These are phyloP conservation scores for Solanum appendiculatum DNA, from an alignment of 257 asterid genomes.

Conservation along the genomic window DNA sequence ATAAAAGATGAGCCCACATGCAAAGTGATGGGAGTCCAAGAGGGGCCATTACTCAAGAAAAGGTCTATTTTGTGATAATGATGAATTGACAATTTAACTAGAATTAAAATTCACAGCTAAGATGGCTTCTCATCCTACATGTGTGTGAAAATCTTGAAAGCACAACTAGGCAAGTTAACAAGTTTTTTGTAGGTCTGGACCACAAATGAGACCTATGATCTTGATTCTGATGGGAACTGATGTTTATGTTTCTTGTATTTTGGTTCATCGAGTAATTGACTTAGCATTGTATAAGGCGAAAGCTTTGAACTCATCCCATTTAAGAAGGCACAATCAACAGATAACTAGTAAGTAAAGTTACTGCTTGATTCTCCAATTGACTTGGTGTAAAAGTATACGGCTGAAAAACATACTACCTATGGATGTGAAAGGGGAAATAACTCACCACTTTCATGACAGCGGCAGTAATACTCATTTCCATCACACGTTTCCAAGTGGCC, in stretches of 20 bases:
- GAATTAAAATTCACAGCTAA: background rate
- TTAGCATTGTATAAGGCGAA: background rate
- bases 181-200: background rate
- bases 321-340: background rate
- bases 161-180: background rate
- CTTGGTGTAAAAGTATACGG: background rate
- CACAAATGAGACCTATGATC: background rate
- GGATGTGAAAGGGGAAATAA: slow-evolving; percentile 7
- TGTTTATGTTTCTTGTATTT: background rate
- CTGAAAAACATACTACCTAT: background rate
- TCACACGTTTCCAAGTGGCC: slow-evolving; percentile 89
- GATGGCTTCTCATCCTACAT: background rate
- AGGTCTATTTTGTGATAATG: background rate
- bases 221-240: background rate
- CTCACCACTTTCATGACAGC: slow-evolving; percentile 74
- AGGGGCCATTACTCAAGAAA: slow-evolving; percentile 20
- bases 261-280: background rate
- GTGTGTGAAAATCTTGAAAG: background rate
- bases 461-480: slow-evolving; percentile 53
- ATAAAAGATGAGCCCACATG: slow-evolving; percentile 28
- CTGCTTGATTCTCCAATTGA: background rate
- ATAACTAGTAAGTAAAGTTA: background rate
- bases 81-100: background rate
- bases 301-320: background rate
- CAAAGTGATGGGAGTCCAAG: slow-evolving; percentile 29